Percentiles rank a stretch among this genome's conserved stretches.
phyloP scores from a whole-genome alignment of 192 early-diverging fungal genomes.

The Tieghemiomyces parasiticus region DNA sequence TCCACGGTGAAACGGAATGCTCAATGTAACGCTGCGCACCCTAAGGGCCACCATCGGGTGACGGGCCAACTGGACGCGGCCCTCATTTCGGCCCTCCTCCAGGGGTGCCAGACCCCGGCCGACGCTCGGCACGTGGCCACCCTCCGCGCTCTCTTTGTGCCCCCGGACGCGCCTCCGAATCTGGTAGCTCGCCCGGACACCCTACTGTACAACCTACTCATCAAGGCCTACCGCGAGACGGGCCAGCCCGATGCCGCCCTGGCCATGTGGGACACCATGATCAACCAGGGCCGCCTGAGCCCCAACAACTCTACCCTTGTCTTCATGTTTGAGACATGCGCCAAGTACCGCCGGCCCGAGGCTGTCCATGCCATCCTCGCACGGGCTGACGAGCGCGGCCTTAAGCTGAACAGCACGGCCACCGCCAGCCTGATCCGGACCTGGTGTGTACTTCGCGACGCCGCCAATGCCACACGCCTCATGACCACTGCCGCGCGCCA shows the following conservation, averaged over 20 bases:
- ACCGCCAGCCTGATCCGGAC: constrained; percentile 1
- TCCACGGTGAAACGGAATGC: too few species aligned
- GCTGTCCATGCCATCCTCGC: background rate
- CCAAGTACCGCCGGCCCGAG: background rate
- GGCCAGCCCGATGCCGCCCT: constrained; percentile 1
- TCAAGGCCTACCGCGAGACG: background rate
- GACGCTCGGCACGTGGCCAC: background rate
- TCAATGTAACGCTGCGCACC: background rate
- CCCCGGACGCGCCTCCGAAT: too few species aligned
- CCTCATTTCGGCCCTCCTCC: background rate
- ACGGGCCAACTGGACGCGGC: background rate
- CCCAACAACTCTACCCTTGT: constrained; percentile 7
- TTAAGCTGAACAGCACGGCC: background rate
- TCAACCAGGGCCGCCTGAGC: background rate
- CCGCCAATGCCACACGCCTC: background rate
- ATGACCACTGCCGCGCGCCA: background rate
- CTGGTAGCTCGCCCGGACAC: background rate
- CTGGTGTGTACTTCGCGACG: background rate
- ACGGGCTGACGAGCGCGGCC: background rate
- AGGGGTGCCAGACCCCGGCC: background rate
- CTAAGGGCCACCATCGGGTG: background rate
- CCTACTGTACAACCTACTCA: background rate
- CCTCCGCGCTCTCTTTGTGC: background rate
- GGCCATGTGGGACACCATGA: background rate
- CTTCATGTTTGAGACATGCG: constrained; percentile 8